Conservation (phyloP, 306 rosid genomes). For the Prunus padus region DNA sequence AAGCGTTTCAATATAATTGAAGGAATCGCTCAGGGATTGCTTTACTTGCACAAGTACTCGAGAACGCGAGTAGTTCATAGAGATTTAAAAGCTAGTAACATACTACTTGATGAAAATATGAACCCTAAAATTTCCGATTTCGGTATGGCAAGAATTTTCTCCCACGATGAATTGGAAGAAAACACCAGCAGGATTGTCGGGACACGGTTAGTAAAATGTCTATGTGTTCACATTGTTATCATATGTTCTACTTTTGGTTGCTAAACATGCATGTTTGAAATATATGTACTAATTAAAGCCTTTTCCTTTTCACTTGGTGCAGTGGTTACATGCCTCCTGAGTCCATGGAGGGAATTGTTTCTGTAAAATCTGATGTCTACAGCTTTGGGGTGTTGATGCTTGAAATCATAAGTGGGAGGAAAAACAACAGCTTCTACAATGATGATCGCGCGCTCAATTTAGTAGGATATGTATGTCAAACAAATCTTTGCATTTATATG, state of each 20-base stretch:
- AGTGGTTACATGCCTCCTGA: neutral
- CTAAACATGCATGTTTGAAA: neutral
- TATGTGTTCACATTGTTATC: neutral
- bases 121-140: neutral
- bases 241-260: neutral
- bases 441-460: neutral
- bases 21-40: constrained; percentile 3
- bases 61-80: neutral
- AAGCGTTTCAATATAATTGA: constrained; percentile 1
- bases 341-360: neutral
- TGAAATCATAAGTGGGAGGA: neutral
- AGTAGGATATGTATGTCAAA: neutral
- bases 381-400: neutral
- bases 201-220: constrained; percentile 23
- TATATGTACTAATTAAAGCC: neutral
- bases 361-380: neutral
- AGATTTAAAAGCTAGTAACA: constrained; percentile 12
- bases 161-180: neutral
- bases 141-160: neutral
- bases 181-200: constrained; percentile 12
- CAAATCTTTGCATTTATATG: neutral
- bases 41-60: constrained; percentile 5
- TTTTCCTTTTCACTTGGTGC: neutral
- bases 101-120: constrained; percentile 14
- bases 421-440: neutral